Conservation (phyloP, 805 yeast species). For the Hanseniaspora clermontiae region DNA sequence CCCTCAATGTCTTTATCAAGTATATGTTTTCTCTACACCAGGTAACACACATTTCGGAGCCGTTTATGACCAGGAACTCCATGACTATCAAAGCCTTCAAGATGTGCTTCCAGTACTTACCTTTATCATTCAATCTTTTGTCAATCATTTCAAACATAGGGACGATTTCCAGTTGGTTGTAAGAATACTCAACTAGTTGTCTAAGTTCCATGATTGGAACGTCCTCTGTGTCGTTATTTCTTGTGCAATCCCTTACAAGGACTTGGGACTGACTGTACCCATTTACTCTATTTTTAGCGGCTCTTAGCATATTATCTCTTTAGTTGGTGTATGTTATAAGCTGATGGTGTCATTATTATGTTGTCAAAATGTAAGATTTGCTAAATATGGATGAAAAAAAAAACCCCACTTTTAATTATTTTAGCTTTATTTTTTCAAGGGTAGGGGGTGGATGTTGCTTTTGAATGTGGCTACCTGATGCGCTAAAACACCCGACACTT, state of each 20-base stretch:
- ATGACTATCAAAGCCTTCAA: constrained; percentile 82
- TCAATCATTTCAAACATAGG: constrained; percentile 92
- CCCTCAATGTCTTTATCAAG: constrained; percentile 78
- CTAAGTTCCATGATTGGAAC: constrained; percentile 77
- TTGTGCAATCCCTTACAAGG: constrained; percentile 78
- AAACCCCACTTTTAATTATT: no score
- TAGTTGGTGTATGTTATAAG: neutral
- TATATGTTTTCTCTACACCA: constrained; percentile 89
- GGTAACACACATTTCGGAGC: constrained; percentile 74
- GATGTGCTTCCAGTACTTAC: constrained; percentile 94
- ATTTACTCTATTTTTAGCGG: constrained; percentile 61
- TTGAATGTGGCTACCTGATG: no score
- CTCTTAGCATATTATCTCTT: constrained; percentile 59
- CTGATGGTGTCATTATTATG: neutral
- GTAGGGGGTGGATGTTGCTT: neutral
- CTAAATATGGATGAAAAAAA: no score
- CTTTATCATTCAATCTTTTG: constrained; percentile 84
- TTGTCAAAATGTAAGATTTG: neutral
- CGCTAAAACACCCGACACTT: neutral
- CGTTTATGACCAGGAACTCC: constrained; percentile 73
- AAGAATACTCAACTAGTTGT: constrained; percentile 65
- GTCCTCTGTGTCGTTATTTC: constrained; percentile 67
- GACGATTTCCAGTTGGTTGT: constrained; percentile 58
- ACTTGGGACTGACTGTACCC: constrained; percentile 83
- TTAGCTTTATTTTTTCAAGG: no score